Base-by-base conservation (phyloP, 129 eudicot genomes). In the Kitagawia praeruptora region DNA sequence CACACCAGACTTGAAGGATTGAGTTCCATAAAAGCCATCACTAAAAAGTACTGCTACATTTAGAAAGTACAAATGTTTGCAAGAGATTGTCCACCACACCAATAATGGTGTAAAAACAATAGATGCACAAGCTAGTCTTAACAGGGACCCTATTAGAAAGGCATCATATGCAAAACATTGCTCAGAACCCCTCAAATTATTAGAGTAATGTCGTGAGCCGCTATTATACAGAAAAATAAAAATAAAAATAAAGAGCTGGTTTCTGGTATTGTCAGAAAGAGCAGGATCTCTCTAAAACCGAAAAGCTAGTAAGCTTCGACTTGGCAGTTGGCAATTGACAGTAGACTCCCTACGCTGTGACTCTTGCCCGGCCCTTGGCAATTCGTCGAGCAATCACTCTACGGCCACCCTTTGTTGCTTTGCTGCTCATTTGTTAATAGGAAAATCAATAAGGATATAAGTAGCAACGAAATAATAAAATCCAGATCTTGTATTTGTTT, bases 341-440 rank as follows among this genome's bases (percentile, higher is more conserved):
- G 31, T 58, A 46, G 48, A 34, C 80, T 46, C 66, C 66, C 77
- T 89, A 94, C 8, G 97, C 93, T 58, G 99, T 90, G 86, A 94
- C 87, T 90, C 97, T 94, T 37, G 74, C 85, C 46, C 97, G 88
- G 41, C 97, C 98, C 91, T 92, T 94, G 3, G 98, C 97, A 61
- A 94, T 84, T 81, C 98, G 81, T 49, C 98, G 86, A n/a, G 94
- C 93, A 85, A 94, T 94, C 49, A 94, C 98, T 79, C 97, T 87
- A 34, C 92, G 89, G 9, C 98, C 98, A 70, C 98, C 98, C 83
- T 84, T 90, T 41, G 97, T 94, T 49, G 98, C 89, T 88, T 94
- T 94, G 75, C 98, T 94, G 97, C 86, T 72, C 77, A 84, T 37
- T 8, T 47, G 21, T 27, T 48, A 14, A 76, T 42, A 79, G 28